Conservation (phyloP, 31 red algal genomes). For the Odonthalia washingtoniensis region DNA sequence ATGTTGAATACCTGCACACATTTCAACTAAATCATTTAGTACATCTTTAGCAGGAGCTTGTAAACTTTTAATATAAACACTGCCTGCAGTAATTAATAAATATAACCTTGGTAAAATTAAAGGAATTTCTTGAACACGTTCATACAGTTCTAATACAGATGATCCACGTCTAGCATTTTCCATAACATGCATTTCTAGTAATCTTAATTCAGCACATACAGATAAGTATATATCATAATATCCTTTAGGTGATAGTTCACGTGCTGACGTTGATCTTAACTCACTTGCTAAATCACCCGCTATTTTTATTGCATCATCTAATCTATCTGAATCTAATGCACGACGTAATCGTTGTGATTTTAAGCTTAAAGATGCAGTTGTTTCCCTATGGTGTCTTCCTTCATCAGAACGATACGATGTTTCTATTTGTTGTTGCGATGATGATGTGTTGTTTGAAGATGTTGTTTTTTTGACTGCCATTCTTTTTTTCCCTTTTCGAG, state of each 20-base stretch:
- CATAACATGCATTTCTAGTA: constrained; percentile 77
- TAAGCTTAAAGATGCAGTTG: constrained; percentile 68
- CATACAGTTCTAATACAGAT: constrained; percentile 81
- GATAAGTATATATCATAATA: constrained; percentile 97
- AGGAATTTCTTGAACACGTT: constrained; percentile 83
- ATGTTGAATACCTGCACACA: constrained; percentile 91
- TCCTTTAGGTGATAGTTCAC: constrained; percentile 71
- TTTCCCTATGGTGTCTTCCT: constrained; percentile 67
- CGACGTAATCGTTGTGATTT: constrained; percentile 76
- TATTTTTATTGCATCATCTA: constrained; percentile 77
- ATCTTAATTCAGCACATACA: constrained; percentile 77
- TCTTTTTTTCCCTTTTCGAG: no score
- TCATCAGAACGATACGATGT: constrained; percentile 47
- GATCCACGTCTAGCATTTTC: constrained; percentile 64
- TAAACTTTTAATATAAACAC: constrained; percentile 73
- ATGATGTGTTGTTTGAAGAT: no score
- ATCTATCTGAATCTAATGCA: constrained; percentile 70
- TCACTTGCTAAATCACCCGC: constrained; percentile 78
- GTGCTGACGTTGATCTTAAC: constrained; percentile 55
- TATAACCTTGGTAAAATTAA: constrained; percentile 87
- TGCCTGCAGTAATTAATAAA: constrained; percentile 77
- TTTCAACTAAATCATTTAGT: constrained; percentile 88
- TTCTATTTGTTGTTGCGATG: no score
- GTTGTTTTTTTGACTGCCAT: no score
- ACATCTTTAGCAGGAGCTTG: constrained; percentile 78